Percentiles rank a stretch among this genome's conserved stretches.
Conservation (phyloP, 257 asterid species). For the Fraxinus americana region DNA sequence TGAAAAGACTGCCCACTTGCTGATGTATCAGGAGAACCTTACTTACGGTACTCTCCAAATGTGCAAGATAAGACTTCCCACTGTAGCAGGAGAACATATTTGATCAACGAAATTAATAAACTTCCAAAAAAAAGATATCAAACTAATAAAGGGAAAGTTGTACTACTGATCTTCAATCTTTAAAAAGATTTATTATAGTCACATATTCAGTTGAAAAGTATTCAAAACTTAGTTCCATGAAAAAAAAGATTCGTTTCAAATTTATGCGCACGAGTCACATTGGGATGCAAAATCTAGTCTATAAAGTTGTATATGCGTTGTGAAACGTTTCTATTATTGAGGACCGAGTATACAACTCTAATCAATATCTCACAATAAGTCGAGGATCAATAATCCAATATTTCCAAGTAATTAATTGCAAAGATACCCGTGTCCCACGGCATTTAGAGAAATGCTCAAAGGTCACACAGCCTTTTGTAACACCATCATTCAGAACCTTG, state of each 20-base stretch:
- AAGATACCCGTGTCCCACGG: constrained; percentile 3
- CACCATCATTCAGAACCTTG: neutral
- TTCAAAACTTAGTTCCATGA: neutral
- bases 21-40: too few relatives aligned
- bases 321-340: too few relatives aligned
- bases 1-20: too few relatives aligned
- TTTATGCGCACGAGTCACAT: neutral
- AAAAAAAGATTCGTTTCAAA: too few relatives aligned
- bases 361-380: neutral
- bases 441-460: neutral
- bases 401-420: neutral
- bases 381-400: neutral
- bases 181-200: too few relatives aligned
- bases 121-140: neutral
- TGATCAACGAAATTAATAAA: too few relatives aligned
- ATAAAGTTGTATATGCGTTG: neutral
- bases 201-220: neutral
- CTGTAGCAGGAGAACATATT: too few relatives aligned
- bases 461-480: neutral
- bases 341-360: too few relatives aligned
- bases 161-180: neutral
- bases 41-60: too few relatives aligned
- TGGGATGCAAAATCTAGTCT: too few relatives aligned
- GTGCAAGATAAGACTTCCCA: too few relatives aligned
- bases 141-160: neutral